Conservation (phyloP, 495 filamentous ascomycete species). For the Aspergillus conjunctus region DNA sequence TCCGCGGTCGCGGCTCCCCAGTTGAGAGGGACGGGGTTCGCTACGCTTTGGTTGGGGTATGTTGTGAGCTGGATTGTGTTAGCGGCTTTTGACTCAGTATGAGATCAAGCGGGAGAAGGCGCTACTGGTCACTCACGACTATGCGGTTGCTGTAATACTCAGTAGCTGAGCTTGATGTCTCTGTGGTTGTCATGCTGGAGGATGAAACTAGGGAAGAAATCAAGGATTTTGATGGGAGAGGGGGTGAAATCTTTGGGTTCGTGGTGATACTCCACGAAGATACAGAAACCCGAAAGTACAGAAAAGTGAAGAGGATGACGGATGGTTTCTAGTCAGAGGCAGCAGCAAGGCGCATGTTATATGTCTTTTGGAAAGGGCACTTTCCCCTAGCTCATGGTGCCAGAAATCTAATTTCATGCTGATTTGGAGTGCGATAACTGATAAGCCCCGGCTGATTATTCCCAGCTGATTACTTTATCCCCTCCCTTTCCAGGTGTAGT, state of each 20-base stretch:
- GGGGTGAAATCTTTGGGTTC: not conserved
- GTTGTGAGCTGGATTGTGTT: slow-evolving; percentile 56
- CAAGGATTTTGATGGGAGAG: not conserved
- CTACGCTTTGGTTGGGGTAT: slow-evolving; percentile 83
- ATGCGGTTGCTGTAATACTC: slow-evolving; percentile 20
- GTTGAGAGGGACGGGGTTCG: slow-evolving; percentile 76
- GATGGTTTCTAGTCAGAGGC: no score
- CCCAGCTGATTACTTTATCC: not conserved
- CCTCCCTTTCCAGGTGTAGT: not conserved
- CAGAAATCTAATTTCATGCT: not conserved
- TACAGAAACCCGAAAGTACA: no score
- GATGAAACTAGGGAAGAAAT: not conserved
- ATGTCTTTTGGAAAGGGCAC: not conserved
- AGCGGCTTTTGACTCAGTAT: not conserved
- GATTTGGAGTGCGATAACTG: slow-evolving; percentile 9
- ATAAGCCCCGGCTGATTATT: not conserved
- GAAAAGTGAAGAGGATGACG: no score
- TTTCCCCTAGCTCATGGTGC: not conserved
- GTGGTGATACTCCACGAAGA: not conserved
- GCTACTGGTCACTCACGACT: slow-evolving; percentile 13
- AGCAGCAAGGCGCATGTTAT: not conserved
- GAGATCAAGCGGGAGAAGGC: not conserved
- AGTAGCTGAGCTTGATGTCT: not conserved
- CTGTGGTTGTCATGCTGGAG: slow-evolving; percentile 5
- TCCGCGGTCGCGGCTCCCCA: slow-evolving; percentile 74